These are phyloP conservation scores for Podospora australis DNA, from an alignment of 495 filamentous ascomycete genomes.

Conservation along the genomic window DNA sequence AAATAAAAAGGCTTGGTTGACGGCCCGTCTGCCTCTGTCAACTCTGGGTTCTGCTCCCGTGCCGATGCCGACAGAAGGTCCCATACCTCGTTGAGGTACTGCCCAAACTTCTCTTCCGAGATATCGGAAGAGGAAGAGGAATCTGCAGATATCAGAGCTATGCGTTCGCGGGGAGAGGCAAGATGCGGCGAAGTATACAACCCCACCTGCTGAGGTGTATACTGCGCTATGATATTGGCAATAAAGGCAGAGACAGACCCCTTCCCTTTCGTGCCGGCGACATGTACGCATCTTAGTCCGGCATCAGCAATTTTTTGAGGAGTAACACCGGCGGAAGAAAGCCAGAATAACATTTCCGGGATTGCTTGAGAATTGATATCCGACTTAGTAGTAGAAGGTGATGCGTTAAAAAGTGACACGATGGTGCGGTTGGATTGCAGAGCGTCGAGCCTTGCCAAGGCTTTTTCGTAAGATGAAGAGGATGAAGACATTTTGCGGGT, in stretches of 20 bases:
- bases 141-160: conserved; percentile 38
- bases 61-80: conserved; percentile 35
- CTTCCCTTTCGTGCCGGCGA: conserved; percentile 60
- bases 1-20: conserved; percentile 52
- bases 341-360: conserved; percentile 82
- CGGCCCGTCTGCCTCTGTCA: conserved; percentile 21
- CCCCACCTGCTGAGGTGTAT: conserved; percentile 42
- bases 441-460: conserved; percentile 53
- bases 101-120: conserved; percentile 44
- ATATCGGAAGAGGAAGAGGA: conserved; percentile 42
- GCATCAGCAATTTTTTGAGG: conserved; percentile 23
- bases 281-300: conserved; percentile 43
- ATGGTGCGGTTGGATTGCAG: conserved; percentile 71
- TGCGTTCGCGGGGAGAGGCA: conserved; percentile 55
- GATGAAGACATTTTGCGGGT: conserved; percentile 10
- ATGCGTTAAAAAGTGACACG: conserved; percentile 34
- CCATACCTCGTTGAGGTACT: conserved; percentile 64
- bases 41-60: conserved; percentile 9
- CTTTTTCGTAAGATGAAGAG: conserved; percentile 26
- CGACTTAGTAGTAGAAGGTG: conserved; percentile 10
- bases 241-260: conserved; percentile 47
- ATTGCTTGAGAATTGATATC: conserved; percentile 69
- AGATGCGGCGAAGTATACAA: conserved; percentile 66
- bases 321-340: conserved; percentile 64
- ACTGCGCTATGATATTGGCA: conserved; percentile 37